Conservation (phyloP, 2,329 filamentous ascomycete species). For the Botryotinia calthae region DNA sequence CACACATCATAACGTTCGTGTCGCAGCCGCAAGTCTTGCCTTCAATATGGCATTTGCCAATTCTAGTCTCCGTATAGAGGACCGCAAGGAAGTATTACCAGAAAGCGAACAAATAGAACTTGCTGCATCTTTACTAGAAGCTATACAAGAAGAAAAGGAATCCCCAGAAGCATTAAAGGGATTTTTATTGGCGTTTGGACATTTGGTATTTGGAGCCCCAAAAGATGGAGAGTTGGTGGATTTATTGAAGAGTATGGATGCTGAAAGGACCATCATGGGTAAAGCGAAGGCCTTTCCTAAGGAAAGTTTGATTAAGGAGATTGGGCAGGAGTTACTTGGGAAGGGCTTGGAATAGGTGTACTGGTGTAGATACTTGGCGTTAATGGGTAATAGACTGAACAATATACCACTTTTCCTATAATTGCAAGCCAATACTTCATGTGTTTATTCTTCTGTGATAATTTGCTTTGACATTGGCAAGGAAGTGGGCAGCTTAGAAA, state of each 20-base stretch:
- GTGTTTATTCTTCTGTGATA: not conserved
- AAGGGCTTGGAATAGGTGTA: slow-evolving; percentile 31
- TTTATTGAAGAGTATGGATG: slow-evolving; percentile 75
- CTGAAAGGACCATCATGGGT: slow-evolving; percentile 57
- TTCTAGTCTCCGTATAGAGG: slow-evolving; percentile 60
- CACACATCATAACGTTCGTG: slow-evolving; percentile 68
- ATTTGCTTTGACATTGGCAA: not conserved
- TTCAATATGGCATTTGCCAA: slow-evolving; percentile 78
- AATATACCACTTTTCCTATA: not conserved
- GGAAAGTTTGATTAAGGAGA: slow-evolving; percentile 55
- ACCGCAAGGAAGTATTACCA: slow-evolving; percentile 56
- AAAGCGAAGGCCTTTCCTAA: slow-evolving; percentile 58
- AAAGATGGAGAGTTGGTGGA: slow-evolving; percentile 74
- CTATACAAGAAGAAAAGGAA: slow-evolving; percentile 55
- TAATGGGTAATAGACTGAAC: not conserved
- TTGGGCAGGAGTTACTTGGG: slow-evolving; percentile 45
- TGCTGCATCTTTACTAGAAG: slow-evolving; percentile 76
- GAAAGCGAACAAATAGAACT: slow-evolving; percentile 77
- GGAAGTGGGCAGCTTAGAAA: not conserved
- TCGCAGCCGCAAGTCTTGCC: slow-evolving; percentile 77
- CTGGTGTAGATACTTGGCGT: not conserved
- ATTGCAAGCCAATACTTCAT: not conserved
- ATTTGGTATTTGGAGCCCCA: slow-evolving; percentile 69
- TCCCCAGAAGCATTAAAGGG: slow-evolving; percentile 74
- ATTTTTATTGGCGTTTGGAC: slow-evolving; percentile 71